A percentile compares a stretch with the other conserved stretches of the same genome.
These are phyloP conservation scores for Umbilicus rupestris DNA, from an alignment of 164 flowering plant genomes.

Conservation along the genomic window DNA sequence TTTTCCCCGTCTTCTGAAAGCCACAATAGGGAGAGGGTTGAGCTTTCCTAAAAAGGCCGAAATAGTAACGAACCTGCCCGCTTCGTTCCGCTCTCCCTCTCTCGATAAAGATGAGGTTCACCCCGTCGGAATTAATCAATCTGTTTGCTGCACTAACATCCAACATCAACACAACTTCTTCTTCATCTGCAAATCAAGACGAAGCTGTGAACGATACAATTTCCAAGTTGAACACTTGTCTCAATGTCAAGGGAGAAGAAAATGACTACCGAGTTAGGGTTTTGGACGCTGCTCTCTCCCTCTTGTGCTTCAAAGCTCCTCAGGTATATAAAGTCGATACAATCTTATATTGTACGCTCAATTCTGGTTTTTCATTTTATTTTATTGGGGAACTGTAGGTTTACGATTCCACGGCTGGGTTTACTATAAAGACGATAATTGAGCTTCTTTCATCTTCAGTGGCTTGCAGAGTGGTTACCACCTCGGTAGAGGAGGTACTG, in stretches of 20 bases:
- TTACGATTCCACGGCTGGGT: constrained; percentile 26
- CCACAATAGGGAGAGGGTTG: too few species aligned
- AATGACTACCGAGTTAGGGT: constrained; percentile 37
- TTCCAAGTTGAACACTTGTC: neutral
- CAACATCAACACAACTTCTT: neutral
- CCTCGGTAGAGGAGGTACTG: constrained; percentile 27
- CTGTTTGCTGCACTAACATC: neutral
- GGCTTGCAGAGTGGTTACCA: constrained; percentile 29
- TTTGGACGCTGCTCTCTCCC: constrained; percentile 62
- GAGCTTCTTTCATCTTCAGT: constrained; percentile 42
- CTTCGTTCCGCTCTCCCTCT: too few species aligned
- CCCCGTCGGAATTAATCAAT: neutral
- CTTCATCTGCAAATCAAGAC: neutral
- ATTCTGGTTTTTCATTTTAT: too few species aligned
- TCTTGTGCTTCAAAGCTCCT: constrained; percentile 59
- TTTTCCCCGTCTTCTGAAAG: too few species aligned
- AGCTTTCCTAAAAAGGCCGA: too few species aligned
- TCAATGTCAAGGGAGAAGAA: constrained; percentile 3
- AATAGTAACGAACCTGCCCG: too few species aligned
- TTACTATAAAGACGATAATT: constrained; percentile 32
- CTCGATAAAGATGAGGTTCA: neutral
- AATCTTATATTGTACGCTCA: too few species aligned
- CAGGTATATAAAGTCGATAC: constrained; percentile 31
- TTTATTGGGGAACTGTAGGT: constrained; percentile 30
- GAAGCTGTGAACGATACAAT: neutral